These are phyloP conservation scores for Yamadazyma scolyti DNA, from an alignment of 805 yeast genomes.

Conservation along the genomic window DNA sequence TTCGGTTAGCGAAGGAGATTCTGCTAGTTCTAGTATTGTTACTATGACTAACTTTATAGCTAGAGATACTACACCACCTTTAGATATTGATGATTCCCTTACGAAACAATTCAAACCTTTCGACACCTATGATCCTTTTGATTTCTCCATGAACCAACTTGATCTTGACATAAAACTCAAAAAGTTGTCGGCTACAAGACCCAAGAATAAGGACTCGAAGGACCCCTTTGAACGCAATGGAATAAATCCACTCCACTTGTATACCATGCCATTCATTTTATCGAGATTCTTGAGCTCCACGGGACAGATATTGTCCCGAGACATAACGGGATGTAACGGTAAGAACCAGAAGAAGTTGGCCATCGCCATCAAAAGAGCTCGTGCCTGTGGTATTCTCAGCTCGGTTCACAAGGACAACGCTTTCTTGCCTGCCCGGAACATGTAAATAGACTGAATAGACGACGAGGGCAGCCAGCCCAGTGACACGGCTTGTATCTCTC, in stretches of 20 bases:
- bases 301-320: conserved; percentile 75
- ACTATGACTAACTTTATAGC: conserved; percentile 31
- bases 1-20: conserved; percentile 8
- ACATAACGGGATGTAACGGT: conserved; percentile 62
- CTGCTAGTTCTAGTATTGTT: conserved; percentile 28
- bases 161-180: conserved; percentile 43
- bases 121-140: conserved; percentile 75
- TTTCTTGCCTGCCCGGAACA: conserved; percentile 37
- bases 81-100: conserved; percentile 27
- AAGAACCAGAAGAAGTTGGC: conserved; percentile 68
- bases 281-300: conserved; percentile 63
- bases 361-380: conserved; percentile 75
- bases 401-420: conserved; percentile 63
- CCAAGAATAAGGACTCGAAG: conserved; percentile 17
- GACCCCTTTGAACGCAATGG: conserved; percentile 47
- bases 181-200: no score
- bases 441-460: conserved; percentile 16
- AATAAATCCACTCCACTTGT: conserved; percentile 66
- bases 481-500: conserved; percentile 11
- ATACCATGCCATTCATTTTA: conserved; percentile 67
- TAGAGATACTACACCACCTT: conserved; percentile 30
- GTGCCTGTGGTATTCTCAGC: conserved; percentile 76
- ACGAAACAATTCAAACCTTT: conserved; percentile 47
- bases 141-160: conserved; percentile 61
- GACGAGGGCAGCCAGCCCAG: conserved; percentile 6